Percentiles rank a stretch among this genome's conserved stretches.
These are phyloP conservation scores for Coemansia brasiliensis DNA, from an alignment of 192 early-diverging fungal genomes.

Conservation along the genomic window DNA sequence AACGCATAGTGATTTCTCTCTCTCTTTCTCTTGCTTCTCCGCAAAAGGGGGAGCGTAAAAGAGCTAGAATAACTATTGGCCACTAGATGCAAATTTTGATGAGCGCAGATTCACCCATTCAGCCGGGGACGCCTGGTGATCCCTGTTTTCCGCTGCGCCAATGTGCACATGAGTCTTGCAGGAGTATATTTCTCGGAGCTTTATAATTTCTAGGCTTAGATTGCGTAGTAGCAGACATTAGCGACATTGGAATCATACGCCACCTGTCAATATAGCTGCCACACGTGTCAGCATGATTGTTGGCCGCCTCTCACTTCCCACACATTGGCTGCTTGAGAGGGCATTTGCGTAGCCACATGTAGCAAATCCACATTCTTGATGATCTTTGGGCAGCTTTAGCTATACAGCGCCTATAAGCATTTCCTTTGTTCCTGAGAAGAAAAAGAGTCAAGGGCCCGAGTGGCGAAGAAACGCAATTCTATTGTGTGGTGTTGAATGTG, in stretches of 20 bases:
- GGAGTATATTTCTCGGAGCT: background rate
- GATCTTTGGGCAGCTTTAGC: background rate
- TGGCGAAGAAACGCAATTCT: background rate
- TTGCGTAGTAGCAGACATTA: no score
- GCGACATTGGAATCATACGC: background rate
- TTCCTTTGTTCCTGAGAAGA: slow-evolving; percentile 5
- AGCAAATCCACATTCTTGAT: background rate
- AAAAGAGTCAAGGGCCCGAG: slow-evolving; percentile 1
- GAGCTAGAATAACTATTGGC: background rate
- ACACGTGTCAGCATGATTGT: slow-evolving; percentile 13
- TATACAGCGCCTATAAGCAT: background rate
- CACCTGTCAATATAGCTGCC: slow-evolving; percentile 9
- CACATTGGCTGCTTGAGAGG: background rate
- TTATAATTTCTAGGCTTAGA: background rate
- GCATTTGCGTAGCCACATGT: background rate
- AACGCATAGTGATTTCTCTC: no score
- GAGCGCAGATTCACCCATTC: slow-evolving; percentile 9
- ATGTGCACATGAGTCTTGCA: slow-evolving; percentile 6
- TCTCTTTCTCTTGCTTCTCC: no score
- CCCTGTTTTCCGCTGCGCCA: slow-evolving; percentile 1
- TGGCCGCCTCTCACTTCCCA: slow-evolving; percentile 16
- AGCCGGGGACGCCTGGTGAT: slow-evolving; percentile 9
- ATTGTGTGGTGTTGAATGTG: background rate
- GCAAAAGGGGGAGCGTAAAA: background rate
- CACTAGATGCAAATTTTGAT: slow-evolving; percentile 2